These are phyloP conservation scores for Rhizopogon salebrosus DNA, from an alignment of 768 basidiomycete genomes.

Conservation along the genomic window DNA sequence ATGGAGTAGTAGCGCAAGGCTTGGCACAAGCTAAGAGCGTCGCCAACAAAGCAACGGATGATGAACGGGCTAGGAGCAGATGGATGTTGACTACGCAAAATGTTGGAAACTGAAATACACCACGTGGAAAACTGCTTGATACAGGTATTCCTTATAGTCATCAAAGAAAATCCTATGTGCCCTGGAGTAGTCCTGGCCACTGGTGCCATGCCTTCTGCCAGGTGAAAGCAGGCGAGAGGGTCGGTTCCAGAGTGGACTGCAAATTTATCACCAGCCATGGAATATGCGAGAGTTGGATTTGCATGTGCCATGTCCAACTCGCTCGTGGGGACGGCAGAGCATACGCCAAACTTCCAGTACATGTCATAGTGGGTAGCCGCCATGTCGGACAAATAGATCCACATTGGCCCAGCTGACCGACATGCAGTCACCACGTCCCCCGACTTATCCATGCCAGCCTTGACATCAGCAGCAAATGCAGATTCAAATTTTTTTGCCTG, in stretches of 20 bases:
- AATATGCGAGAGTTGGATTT: slow-evolving; percentile 28
- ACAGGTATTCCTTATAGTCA: background rate
- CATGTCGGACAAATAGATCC: slow-evolving; percentile 4
- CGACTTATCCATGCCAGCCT: slow-evolving; percentile 2
- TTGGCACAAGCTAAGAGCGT: slow-evolving; percentile 22
- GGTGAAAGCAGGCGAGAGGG: slow-evolving; percentile 26
- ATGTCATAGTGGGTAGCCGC: slow-evolving; percentile 16
- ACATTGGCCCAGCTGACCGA: slow-evolving; percentile 25
- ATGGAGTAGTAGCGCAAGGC: slow-evolving; percentile 15
- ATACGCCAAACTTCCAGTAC: slow-evolving; percentile 22
- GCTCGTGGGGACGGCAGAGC: slow-evolving; percentile 17
- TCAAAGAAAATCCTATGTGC: background rate
- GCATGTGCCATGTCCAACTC: slow-evolving; percentile 10
- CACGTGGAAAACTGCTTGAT: slow-evolving; percentile 21
- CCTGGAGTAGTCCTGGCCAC: background rate
- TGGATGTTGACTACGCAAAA: slow-evolving; percentile 4
- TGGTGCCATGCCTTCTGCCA: slow-evolving; percentile 21
- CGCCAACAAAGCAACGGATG: slow-evolving; percentile 26
- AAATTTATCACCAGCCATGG: slow-evolving; percentile 15
- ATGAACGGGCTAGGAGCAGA: slow-evolving; percentile 8
- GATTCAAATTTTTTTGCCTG: slow-evolving; percentile 10
- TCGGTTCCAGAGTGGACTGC: slow-evolving; percentile 26
- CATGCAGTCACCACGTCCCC: slow-evolving; percentile 5
- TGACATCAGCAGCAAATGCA: slow-evolving; percentile 17
- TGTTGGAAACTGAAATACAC: slow-evolving; percentile 17